Conservation (phyloP, 768 basidiomycete genomes). For the Leccinum imitatum region DNA sequence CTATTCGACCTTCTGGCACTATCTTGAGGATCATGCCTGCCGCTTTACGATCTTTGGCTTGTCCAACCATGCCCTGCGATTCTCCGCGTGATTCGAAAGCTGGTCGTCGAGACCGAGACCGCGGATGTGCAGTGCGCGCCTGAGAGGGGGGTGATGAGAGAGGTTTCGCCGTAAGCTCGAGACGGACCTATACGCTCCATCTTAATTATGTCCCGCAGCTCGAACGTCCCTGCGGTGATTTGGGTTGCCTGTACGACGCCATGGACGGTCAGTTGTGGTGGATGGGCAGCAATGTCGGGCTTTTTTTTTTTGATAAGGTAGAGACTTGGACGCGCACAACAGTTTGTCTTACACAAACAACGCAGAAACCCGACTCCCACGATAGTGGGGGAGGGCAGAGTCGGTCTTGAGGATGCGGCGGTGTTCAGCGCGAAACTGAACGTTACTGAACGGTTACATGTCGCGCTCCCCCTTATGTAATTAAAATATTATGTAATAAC, state of each 20-base stretch:
- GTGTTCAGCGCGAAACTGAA: too few species aligned
- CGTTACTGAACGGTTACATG: too few species aligned
- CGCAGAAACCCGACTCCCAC: too few species aligned
- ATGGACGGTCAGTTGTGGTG: conserved; percentile 8
- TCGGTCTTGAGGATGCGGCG: too few species aligned
- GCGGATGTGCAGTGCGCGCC: conserved; percentile 91
- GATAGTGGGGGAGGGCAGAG: too few species aligned
- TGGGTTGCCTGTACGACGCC: conserved; percentile 52
- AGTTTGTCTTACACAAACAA: too few species aligned
- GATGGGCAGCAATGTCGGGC: neutral
- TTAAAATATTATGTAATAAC: too few species aligned
- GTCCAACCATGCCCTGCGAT: conserved; percentile 96
- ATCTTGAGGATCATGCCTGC: conserved; percentile 97
- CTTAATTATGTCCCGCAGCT: conserved; percentile 84
- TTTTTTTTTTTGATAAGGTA: too few species aligned
- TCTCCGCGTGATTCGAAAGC: conserved; percentile 80
- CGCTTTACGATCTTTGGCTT: conserved; percentile 93
- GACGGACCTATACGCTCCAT: conserved; percentile 81
- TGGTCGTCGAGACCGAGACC: conserved; percentile 92
- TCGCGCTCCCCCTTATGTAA: too few species aligned
- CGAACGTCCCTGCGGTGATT: conserved; percentile 75
- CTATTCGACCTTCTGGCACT: conserved; percentile 95
- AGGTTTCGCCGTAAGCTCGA: neutral
- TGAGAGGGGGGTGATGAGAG: conserved; percentile 28
- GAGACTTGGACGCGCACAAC: too few species aligned